Evolutionary conservation across 2,329 filamentous ascomycete species (phyloP).

Genomic region (Pestalotiopsis sp.): DNA sequence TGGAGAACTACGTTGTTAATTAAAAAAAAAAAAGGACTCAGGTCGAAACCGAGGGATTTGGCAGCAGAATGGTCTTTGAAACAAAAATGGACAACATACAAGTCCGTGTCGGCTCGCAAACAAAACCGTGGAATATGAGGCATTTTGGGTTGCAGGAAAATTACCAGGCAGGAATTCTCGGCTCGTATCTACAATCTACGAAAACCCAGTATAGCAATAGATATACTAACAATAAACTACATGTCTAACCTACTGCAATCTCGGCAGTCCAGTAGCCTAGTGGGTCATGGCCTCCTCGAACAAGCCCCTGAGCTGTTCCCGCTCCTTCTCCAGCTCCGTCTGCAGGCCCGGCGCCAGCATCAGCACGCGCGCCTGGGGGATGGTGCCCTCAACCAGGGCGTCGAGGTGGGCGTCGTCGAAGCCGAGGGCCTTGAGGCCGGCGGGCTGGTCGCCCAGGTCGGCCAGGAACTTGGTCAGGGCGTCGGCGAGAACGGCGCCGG

Average conservation of each 20-base stretch:
- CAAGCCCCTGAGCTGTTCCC: conserved; percentile 67
- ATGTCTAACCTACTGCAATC: not conserved
- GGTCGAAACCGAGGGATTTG: no score
- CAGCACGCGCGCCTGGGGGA: conserved; percentile 87
- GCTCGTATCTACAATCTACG: no score
- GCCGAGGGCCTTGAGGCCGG: conserved; percentile 79
- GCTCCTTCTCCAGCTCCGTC: conserved; percentile 67
- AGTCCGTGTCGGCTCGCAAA: no score
- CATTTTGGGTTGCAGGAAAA: no score
- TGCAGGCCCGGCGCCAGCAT: conserved; percentile 85
- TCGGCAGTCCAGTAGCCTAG: conserved; percentile 18
- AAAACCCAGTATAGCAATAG: no score
- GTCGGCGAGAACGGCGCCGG: conserved; percentile 84
- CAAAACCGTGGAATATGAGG: no score
- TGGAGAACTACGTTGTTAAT: no score
- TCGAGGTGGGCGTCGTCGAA: conserved; percentile 78
- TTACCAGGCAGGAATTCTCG: no score
- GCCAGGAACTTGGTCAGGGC: conserved; percentile 80
- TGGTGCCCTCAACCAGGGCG: conserved; percentile 85
- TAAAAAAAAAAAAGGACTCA: no score
- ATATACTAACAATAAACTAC: no score
- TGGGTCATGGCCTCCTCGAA: conserved; percentile 62
- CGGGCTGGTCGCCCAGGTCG: conserved; percentile 85
- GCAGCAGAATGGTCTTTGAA: no score
- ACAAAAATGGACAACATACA: no score